These are phyloP conservation scores for Chlorella vulgaris DNA, from an alignment of 139 green algal genomes.

Conservation along the genomic window DNA sequence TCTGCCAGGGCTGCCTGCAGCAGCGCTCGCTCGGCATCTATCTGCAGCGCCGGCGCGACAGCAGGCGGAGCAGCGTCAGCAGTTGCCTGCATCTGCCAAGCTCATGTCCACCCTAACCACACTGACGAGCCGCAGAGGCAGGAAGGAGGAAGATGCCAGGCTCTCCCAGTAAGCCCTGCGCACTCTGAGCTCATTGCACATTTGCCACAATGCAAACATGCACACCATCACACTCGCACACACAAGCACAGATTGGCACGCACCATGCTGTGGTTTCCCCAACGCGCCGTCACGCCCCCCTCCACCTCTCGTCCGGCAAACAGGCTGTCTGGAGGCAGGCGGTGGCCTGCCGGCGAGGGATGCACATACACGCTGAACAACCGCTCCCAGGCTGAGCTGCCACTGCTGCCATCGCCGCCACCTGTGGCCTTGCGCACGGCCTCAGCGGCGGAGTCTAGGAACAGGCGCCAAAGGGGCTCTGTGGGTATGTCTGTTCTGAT, in stretches of 20 bases:
- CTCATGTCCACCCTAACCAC: too few relatives aligned
- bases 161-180: too few relatives aligned
- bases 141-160: too few relatives aligned
- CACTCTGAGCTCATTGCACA: neutral
- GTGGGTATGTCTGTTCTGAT: neutral
- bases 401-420: neutral
- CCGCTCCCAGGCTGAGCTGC: neutral
- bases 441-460: neutral
- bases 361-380: conserved; percentile 53
- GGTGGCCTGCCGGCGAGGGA: conserved; percentile 18
- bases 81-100: too few relatives aligned
- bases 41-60: too few relatives aligned
- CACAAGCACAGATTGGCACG: too few relatives aligned
- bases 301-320: conserved; percentile 40
- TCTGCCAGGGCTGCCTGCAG: conserved; percentile 50
- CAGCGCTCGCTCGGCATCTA: conserved; percentile 44
- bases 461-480: conserved; percentile 1
- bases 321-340: conserved; percentile 23
- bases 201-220: neutral
- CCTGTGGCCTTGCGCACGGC: neutral
- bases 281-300: conserved; percentile 9
- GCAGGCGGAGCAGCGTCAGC: neutral
- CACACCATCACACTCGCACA: too few relatives aligned
- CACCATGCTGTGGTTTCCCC: conserved; percentile 44
- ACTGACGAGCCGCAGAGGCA: too few relatives aligned